A percentile compares a stretch with the other conserved stretches of the same genome.
Evolutionary conservation across 2,329 filamentous ascomycete species (phyloP).

Genomic region (Periconia digitata): DNA sequence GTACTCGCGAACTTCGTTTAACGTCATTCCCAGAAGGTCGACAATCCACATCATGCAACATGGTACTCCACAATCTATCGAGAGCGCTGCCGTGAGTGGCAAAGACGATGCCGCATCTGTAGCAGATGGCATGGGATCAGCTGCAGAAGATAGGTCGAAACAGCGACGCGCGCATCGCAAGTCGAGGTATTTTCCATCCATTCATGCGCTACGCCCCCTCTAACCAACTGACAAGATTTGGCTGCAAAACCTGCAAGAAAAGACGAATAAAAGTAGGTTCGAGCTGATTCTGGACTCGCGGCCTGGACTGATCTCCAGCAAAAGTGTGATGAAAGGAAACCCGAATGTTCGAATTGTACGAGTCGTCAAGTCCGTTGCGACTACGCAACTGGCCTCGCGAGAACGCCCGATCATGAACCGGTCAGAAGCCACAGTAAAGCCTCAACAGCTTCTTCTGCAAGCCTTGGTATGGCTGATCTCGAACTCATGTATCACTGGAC

Average conservation of each 20-base stretch:
- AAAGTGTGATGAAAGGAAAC: constrained; percentile 34
- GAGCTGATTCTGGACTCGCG: background rate
- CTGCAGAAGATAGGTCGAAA: constrained; percentile 5
- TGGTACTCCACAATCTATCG: background rate
- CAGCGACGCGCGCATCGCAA: constrained; percentile 30
- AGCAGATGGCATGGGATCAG: background rate
- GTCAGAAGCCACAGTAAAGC: background rate
- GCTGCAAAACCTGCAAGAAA: constrained; percentile 31
- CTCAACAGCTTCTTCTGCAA: background rate
- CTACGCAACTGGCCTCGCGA: constrained; percentile 9
- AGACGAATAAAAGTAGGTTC: constrained; percentile 29
- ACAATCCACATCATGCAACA: background rate
- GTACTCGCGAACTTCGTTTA: constrained; percentile 4
- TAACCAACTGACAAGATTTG: too few relatives aligned
- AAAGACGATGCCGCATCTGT: background rate
- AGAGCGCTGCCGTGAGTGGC: background rate
- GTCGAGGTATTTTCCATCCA: too few relatives aligned
- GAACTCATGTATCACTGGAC: constrained; percentile 31
- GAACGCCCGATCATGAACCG: background rate
- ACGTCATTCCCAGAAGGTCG: background rate
- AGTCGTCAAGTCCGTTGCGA: constrained; percentile 25
- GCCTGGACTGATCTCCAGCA: constrained; percentile 7
- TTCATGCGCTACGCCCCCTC: too few relatives aligned
- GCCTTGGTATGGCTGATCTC: constrained; percentile 19
- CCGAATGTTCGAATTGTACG: constrained; percentile 26